Conservation (phyloP, 2,329 filamentous ascomycete species). For the Camillea tinctor region DNA sequence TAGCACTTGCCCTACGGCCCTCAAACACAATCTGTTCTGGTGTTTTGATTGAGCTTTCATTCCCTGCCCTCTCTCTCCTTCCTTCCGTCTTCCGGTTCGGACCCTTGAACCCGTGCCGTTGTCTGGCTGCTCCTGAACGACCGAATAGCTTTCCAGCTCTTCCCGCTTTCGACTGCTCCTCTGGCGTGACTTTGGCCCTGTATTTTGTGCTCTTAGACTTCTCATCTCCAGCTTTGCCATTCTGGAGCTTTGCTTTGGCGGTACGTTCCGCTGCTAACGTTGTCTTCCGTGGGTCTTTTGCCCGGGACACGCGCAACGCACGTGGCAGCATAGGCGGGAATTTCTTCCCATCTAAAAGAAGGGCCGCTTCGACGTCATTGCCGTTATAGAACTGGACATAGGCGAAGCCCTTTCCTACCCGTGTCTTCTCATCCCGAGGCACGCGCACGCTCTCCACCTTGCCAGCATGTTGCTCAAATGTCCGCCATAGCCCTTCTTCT, state of each 20-base stretch:
- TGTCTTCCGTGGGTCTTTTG: slow-evolving; percentile 70
- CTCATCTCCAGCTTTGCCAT: slow-evolving; percentile 26
- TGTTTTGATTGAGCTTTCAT: slow-evolving; percentile 44
- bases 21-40: slow-evolving; percentile 79
- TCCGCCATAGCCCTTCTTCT: slow-evolving; percentile 89
- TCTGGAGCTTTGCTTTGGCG: slow-evolving; percentile 39
- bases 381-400: slow-evolving; percentile 94
- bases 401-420: slow-evolving; percentile 94
- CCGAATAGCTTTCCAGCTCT: slow-evolving; percentile 73
- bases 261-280: slow-evolving; percentile 50
- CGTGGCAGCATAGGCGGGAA: slow-evolving; percentile 94
- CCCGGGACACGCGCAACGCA: slow-evolving; percentile 79
- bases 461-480: slow-evolving; percentile 70
- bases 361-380: slow-evolving; percentile 86
- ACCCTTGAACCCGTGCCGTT: slow-evolving; percentile 36
- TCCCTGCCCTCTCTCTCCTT: slow-evolving; percentile 7
- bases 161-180: slow-evolving; percentile 70
- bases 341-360: slow-evolving; percentile 85
- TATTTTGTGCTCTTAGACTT: slow-evolving; percentile 52
- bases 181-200: slow-evolving; percentile 67
- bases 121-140: slow-evolving; percentile 58
- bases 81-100: slow-evolving; percentile 23
- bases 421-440: slow-evolving; percentile 81
- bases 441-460: slow-evolving; percentile 92
- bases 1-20: slow-evolving; percentile 69